phyloP scores from a whole-genome alignment of 164 flowering plant species.

The Vitis cinerea region DNA sequence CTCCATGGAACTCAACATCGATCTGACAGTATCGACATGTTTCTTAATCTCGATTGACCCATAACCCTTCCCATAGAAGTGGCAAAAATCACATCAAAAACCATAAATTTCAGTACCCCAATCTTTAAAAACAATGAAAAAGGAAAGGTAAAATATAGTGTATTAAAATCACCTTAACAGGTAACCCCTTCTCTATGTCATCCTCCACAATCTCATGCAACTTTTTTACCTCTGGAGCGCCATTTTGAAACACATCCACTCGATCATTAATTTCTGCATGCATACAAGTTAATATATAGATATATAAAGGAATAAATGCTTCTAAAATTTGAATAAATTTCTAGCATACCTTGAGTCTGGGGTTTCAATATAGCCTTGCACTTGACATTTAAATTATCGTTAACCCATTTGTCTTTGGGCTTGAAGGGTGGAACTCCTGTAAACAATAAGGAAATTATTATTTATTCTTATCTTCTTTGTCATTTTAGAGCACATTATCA shows the following conservation, averaged over 20 bases:
- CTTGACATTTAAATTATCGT: conserved; percentile 1
- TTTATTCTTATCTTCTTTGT: no score
- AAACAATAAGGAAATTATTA: neutral
- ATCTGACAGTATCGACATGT: conserved; percentile 30
- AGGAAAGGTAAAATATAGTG: neutral
- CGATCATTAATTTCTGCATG: conserved; percentile 5
- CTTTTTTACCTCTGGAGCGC: conserved; percentile 24
- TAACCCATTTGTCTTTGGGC: conserved; percentile 9
- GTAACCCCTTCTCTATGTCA: conserved; percentile 20
- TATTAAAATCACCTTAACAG: conserved; percentile 18
- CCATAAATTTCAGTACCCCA: no score
- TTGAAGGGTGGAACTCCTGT: conserved; percentile 14
- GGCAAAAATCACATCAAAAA: no score
- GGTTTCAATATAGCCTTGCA: conserved; percentile 40
- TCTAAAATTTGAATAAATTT: neutral
- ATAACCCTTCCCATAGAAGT: neutral
- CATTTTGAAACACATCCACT: conserved; percentile 22
- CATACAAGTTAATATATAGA: neutral
- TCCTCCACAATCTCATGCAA: conserved; percentile 33
- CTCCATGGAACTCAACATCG: conserved; percentile 54
- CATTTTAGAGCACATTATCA: no score
- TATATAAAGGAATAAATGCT: neutral
- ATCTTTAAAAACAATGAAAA: neutral
- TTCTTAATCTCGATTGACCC: conserved; percentile 26
- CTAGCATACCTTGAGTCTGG: conserved; percentile 24